phyloP scores from a whole-genome alignment of 2,329 filamentous ascomycete genomes.

The Fusarium gaditjirri region DNA sequence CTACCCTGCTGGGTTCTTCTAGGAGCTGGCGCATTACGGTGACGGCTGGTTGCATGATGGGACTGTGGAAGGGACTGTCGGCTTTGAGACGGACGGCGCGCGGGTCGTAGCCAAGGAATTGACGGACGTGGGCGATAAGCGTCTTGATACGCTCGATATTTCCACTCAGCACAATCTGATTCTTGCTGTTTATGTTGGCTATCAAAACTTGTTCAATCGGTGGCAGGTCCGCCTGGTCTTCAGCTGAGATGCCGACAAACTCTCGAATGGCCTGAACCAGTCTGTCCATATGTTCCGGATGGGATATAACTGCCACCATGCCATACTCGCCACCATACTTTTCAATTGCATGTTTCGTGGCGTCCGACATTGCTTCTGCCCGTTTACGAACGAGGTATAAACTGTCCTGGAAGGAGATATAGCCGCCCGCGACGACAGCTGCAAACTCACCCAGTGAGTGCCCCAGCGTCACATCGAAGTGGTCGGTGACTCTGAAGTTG shows the following conservation, averaged over 20 bases:
- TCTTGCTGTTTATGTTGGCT: slow-evolving; percentile 94
- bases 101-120: slow-evolving; percentile 92
- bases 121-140: slow-evolving; percentile 83
- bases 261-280: slow-evolving; percentile 80
- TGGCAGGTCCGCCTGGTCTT: slow-evolving; percentile 74
- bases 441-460: slow-evolving; percentile 96
- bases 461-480: slow-evolving; percentile 85
- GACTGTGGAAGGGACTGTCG: slow-evolving; percentile 90
- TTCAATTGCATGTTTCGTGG: slow-evolving; percentile 72
- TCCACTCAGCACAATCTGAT: slow-evolving; percentile 94
- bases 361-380: slow-evolving; percentile 85
- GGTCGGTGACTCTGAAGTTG: slow-evolving; percentile 74
- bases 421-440: slow-evolving; percentile 85
- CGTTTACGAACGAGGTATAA: slow-evolving; percentile 79
- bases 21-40: slow-evolving; percentile 77
- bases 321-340: slow-evolving; percentile 84
- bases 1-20: slow-evolving; percentile 64
- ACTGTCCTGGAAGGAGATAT: slow-evolving; percentile 81
- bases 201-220: slow-evolving; percentile 89
- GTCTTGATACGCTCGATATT: slow-evolving; percentile 84
- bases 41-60: slow-evolving; percentile 88
- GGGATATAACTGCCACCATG: slow-evolving; percentile 93
- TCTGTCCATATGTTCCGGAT: slow-evolving; percentile 76
- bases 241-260: slow-evolving; percentile 78
- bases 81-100: slow-evolving; percentile 86